A percentile compares a stretch with the other conserved stretches of the same genome.
These are phyloP conservation scores for Starmerella potacharoeniae DNA, from an alignment of 805 yeast species.

Conservation along the genomic window DNA sequence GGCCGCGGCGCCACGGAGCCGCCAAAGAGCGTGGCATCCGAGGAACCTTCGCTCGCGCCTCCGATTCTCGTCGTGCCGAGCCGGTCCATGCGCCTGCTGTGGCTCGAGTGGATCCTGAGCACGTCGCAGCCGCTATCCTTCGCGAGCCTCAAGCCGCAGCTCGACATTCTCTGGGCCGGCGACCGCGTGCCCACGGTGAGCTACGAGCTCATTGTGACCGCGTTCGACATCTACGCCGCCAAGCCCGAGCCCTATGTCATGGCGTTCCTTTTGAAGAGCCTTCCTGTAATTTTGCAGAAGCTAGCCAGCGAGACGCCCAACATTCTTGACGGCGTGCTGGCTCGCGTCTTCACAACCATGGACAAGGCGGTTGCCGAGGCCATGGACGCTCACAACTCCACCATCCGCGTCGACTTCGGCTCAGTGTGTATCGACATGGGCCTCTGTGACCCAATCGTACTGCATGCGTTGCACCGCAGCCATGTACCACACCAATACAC, in stretches of 20 bases:
- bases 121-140: slow-evolving; percentile 13
- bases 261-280: slow-evolving; percentile 35
- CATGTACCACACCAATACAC: slow-evolving; percentile 11
- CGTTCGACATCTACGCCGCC: slow-evolving; percentile 31
- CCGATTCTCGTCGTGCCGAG: slow-evolving; percentile 6
- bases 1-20: background rate
- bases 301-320: slow-evolving; percentile 26
- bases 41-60: background rate
- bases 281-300: slow-evolving; percentile 37
- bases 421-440: slow-evolving; percentile 19
- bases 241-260: background rate
- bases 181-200: slow-evolving; percentile 23
- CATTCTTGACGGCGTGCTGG: slow-evolving; percentile 29
- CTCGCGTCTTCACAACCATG: slow-evolving; percentile 22
- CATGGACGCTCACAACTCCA: slow-evolving; percentile 15
- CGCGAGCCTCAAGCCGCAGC: slow-evolving; percentile 7
- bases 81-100: slow-evolving; percentile 17
- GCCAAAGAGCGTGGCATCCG: background rate
- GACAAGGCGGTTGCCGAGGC: slow-evolving; percentile 21
- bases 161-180: slow-evolving; percentile 23
- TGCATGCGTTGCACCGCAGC: slow-evolving; percentile 19
- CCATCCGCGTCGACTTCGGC: slow-evolving; percentile 16
- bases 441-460: slow-evolving; percentile 21
- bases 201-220: slow-evolving; percentile 34
- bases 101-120: slow-evolving; percentile 22